Conservation (phyloP, 2,329 filamentous ascomycete genomes). For the Cordyceps farinosa region DNA sequence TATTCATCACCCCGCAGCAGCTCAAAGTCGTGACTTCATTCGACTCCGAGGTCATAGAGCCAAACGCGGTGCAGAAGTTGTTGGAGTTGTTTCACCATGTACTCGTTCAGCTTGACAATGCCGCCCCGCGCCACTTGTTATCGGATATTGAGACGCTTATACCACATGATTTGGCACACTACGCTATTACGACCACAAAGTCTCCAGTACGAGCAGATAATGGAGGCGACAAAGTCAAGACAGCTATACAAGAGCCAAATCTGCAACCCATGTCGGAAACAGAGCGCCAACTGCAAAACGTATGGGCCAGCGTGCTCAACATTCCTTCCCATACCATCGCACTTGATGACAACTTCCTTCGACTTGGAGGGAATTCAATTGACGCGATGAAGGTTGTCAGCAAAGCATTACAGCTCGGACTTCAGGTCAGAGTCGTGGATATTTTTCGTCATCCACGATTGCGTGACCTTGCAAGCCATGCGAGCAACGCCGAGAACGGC, state of each 20-base stretch:
- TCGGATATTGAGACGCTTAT: not conserved
- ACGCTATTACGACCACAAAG: not conserved
- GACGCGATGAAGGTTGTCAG: slow-evolving; percentile 37
- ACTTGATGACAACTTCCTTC: slow-evolving; percentile 42
- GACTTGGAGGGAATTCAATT: slow-evolving; percentile 43
- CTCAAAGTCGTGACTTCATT: not conserved
- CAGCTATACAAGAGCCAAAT: not conserved
- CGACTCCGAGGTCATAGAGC: not conserved
- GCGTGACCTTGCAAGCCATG: not conserved
- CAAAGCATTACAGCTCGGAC: slow-evolving; percentile 31
- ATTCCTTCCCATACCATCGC: slow-evolving; percentile 25
- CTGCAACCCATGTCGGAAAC: not conserved
- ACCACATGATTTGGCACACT: not conserved
- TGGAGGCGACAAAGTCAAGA: not conserved
- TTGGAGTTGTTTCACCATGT: not conserved
- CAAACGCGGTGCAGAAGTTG: not conserved
- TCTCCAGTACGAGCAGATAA: not conserved
- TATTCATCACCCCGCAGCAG: not conserved
- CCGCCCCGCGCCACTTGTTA: not conserved
- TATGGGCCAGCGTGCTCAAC: slow-evolving; percentile 12
- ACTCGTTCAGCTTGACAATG: not conserved
- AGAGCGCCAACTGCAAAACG: not conserved
- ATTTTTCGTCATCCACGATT: slow-evolving; percentile 22
- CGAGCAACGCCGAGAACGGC: too few species aligned
- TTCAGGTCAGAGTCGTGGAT: slow-evolving; percentile 38